A percentile compares a stretch with the other conserved stretches of the same genome.
Evolutionary conservation across 805 yeast species (phyloP).

Genomic region (Starmerella khaoyaiensis): DNA sequence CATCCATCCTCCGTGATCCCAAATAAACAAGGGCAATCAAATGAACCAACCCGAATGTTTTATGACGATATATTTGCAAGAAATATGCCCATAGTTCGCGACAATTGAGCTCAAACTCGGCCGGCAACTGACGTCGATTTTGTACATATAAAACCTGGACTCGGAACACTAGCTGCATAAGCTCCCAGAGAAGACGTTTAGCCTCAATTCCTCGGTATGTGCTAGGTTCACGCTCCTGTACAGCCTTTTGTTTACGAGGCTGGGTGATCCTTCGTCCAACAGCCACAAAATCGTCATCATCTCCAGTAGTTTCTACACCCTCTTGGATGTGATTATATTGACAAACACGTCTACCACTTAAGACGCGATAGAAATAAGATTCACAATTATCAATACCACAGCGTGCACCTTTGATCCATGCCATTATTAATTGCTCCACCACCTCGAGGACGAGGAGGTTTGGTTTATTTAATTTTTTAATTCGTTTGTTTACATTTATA

Average conservation of each 20-base stretch:
- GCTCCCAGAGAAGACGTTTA: background rate
- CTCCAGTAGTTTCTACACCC: conserved; percentile 49
- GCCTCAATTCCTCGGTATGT: conserved; percentile 11
- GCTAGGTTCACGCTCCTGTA: conserved; percentile 2
- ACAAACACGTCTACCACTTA: conserved; percentile 73
- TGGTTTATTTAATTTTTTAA: too few species aligned
- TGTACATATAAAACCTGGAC: conserved; percentile 10
- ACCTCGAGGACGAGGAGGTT: too few species aligned
- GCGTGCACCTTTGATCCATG: conserved; percentile 57
- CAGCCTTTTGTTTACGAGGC: conserved; percentile 2
- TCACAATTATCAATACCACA: conserved; percentile 90
- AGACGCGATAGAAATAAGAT: conserved; percentile 54
- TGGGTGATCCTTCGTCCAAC: conserved; percentile 23
- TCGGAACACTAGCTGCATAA: conserved; percentile 12
- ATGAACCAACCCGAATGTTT: conserved; percentile 5
- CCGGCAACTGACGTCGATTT: conserved; percentile 1
- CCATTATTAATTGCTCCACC: too few species aligned
- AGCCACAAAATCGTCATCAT: conserved; percentile 29
- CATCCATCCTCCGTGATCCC: conserved; percentile 6
- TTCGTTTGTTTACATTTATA: too few species aligned
- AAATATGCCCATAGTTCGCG: conserved; percentile 13
- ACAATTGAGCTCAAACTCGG: conserved; percentile 3
- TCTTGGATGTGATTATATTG: conserved; percentile 83
- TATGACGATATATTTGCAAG: conserved; percentile 6
- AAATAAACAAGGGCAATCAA: conserved; percentile 12